phyloP scores from a whole-genome alignment of 2,329 filamentous ascomycete species.

The Nemania serpens region DNA sequence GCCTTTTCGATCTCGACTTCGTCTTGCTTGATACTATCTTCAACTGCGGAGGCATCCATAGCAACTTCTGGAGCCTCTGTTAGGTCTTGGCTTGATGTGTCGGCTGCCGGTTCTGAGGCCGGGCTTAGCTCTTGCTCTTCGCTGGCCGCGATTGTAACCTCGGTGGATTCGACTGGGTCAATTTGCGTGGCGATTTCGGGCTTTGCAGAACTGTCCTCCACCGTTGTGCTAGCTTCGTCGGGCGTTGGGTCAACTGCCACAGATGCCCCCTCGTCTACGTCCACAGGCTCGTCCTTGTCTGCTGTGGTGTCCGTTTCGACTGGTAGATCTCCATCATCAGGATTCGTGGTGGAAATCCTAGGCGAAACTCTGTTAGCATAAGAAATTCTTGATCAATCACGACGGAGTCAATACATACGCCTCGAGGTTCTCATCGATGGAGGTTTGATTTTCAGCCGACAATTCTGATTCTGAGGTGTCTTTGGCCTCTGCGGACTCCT shows the following conservation, averaged over 20 bases:
- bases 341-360: constrained; percentile 12
- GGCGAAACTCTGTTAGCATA: constrained; percentile 9
- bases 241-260: background rate
- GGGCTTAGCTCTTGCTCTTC: constrained; percentile 2
- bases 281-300: constrained; percentile 6
- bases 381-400: background rate
- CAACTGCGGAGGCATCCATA: background rate
- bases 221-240: background rate
- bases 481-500: background rate
- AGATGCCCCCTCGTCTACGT: background rate
- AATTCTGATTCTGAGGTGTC: background rate
- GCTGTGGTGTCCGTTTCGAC: background rate
- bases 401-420: constrained; percentile 14
- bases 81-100: background rate
- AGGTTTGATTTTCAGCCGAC: constrained; percentile 12
- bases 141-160: background rate
- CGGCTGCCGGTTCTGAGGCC: background rate
- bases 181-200: background rate
- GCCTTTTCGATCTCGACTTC: constrained; percentile 7
- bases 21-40: constrained; percentile 8
- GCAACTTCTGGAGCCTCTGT: background rate
- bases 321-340: constrained; percentile 7
- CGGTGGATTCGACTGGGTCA: background rate
- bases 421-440: constrained; percentile 15
- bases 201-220: background rate